Evolutionary conservation across 352 stramenopile genomes (phyloP), one percentile per base, ranked within the genome.

Genomic region (Pythium myriotylum): DNA sequence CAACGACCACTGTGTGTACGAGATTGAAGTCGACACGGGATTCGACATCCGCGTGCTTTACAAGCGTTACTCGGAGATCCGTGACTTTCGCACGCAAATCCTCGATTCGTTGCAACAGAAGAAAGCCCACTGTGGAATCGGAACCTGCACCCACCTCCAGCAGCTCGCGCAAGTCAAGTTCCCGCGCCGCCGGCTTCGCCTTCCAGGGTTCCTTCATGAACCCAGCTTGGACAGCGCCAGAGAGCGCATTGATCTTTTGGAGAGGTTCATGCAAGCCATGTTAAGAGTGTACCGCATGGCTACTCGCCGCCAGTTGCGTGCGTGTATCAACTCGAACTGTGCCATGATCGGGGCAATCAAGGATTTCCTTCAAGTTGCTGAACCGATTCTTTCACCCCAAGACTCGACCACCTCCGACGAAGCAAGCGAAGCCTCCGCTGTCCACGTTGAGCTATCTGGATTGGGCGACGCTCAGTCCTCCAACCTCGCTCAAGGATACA

Each of bases 11-110:
- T 84, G 75, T 45, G 70, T 71, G 16, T 93, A 81, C 67, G 58
- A 67, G 40, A 24, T 91, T 48, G 69, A 89, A 13, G 77, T 93
- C 19, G 67, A 84, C 51, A 86, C 80, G 19, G 72, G 71, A 24
- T 53, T 53, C 16, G 76, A 84, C 46, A 66, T 77, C 24, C 89
- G 81, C 42, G 67, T 85, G 24, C 27, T 92, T 17, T 62, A 80
- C 50, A 88, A 86, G 70, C 77, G 84, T 49, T 93, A 70, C 70
- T 91, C 80, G 37, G 76, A 93, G 50, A 88, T 91, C 65, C 79
- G 81, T 47, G 71, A 73, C 16, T 76, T 93, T 16, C 79, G 81
- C 16, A 59, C 67, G 32, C 53, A 79, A 54, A 56, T 93, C 37
- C 57, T 91, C 4, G 32, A 48, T 16, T 33, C 47, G 20, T 40